These are phyloP conservation scores for Middelhovenomyces tepae DNA, from an alignment of 805 yeast genomes.

Conservation along the genomic window DNA sequence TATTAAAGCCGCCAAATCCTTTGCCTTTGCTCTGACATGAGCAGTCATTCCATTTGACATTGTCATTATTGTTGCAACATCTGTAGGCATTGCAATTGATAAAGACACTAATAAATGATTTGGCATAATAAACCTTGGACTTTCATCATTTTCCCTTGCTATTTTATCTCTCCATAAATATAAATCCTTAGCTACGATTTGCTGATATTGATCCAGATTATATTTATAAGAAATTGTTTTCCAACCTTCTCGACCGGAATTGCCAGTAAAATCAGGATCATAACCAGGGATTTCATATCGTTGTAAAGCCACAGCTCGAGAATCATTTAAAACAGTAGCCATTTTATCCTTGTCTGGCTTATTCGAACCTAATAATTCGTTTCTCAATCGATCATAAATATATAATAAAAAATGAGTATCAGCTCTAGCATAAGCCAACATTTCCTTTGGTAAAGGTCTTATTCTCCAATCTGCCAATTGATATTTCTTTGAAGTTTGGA, in stretches of 20 bases:
- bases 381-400: conserved; percentile 67
- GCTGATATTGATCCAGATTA: conserved; percentile 47
- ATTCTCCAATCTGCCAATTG: conserved; percentile 96
- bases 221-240: conserved; percentile 50
- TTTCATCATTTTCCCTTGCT: conserved; percentile 77
- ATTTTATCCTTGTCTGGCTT: conserved; percentile 30
- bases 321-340: conserved; percentile 59
- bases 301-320: conserved; percentile 70
- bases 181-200: conserved; percentile 48
- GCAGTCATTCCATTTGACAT: too few relatives aligned
- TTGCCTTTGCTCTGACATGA: too few relatives aligned
- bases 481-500: conserved; percentile 85
- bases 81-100: conserved; percentile 49
- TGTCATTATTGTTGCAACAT: conserved; percentile 40
- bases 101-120: conserved; percentile 64
- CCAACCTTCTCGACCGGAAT: conserved; percentile 50
- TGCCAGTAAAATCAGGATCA: conserved; percentile 32
- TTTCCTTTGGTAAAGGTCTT: conserved; percentile 68
- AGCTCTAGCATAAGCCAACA: conserved; percentile 82
- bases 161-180: conserved; percentile 75
- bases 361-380: conserved; percentile 44
- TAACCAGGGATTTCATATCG: conserved; percentile 74
- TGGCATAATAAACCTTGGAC: conserved; percentile 74
- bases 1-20: too few relatives aligned
- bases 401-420: conserved; percentile 88